Evolutionary conservation across 116 monocot species (phyloP).

Genomic region (Zostera marina): DNA sequence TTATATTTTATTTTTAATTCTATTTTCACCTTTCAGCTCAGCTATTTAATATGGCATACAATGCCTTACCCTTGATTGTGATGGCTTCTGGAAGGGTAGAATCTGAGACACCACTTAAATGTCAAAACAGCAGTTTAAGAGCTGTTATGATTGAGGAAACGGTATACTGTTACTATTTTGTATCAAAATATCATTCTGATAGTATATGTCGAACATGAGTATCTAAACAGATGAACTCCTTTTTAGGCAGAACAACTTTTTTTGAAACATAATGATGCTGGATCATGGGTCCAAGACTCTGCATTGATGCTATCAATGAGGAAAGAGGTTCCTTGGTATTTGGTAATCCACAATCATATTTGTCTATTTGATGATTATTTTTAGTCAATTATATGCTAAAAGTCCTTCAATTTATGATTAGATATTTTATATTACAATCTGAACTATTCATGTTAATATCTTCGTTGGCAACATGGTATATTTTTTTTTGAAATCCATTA

Average conservation of each 20-base stretch:
- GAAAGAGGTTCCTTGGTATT: conserved; percentile 90
- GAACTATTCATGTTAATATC: too few relatives aligned
- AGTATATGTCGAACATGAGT: too few relatives aligned
- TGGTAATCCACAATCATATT: too few relatives aligned
- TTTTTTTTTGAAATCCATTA: too few relatives aligned
- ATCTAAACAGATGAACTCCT: too few relatives aligned
- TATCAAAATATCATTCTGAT: neutral
- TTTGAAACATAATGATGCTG: conserved; percentile 94
- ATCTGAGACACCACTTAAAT: conserved; percentile 70
- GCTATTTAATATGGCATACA: conserved; percentile 62
- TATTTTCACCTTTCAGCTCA: conserved; percentile 45
- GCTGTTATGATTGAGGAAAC: conserved; percentile 93
- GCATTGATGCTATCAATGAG: conserved; percentile 75
- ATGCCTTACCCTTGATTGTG: conserved; percentile 70
- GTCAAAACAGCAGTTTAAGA: conserved; percentile 79
- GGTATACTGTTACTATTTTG: conserved; percentile 15
- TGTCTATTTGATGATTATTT: too few relatives aligned
- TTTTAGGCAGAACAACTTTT: conserved; percentile 84
- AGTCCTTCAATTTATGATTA: too few relatives aligned
- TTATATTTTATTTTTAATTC: too few relatives aligned
- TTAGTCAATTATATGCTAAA: too few relatives aligned
- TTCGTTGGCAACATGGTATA: too few relatives aligned
- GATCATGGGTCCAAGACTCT: conserved; percentile 98
- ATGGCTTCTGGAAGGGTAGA: conserved; percentile 76
- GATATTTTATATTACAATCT: too few relatives aligned